Base-by-base conservation (phyloP, 1,284 basidiomycete species). In the Amylostereum areolatum region DNA sequence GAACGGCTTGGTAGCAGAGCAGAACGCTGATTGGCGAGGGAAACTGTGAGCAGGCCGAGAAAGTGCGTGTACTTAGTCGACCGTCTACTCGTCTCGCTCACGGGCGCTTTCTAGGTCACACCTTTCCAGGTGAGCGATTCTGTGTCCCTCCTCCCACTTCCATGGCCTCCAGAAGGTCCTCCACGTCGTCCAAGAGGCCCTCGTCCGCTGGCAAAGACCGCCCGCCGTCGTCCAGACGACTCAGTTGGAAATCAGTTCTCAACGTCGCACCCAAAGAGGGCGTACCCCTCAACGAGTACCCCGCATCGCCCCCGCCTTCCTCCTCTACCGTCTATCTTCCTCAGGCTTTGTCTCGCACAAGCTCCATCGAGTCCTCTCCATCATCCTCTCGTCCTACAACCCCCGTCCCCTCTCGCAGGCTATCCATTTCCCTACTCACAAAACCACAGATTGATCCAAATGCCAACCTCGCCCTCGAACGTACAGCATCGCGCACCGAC, bases 401-500 rank as follows among this genome's bases (percentile, higher is more conserved):
- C 18, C 66, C 67, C 31, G 47, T 60, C 40, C 57, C 59, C 32
- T 54, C 56, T 51, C 63, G 63, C 45, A 58, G 62, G 55, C 61
- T 66, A 37, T 55, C 57, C 34, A 54, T 61, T 32, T 59, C 57
- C 47, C 50, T 61, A 57, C 66, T 68, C 49, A 67, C 66, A 35
- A 65, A 60, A 52, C 62, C 78, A 58, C 66, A 74, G 51, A 63
- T 73, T 48, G 73, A 69, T 49, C 56, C 66, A 41, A 75, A 74
- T 65, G 73, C 70, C 27, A 18, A 18, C 18, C 18, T 18, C 18
- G 18, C 18, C 18, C 70, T 78, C 47, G 75, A 79, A 49, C 77
- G 77, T 56, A 75, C 73, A n/a, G 61, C 57, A 53, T 78, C 77
- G 25, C 59, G 37, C 37, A 27, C 50, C 10, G 53, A 52, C 25